Evolutionary conservation across 2,329 filamentous ascomycete species (phyloP), one percentile per base, ranked within the genome.

Genomic region (Colletotrichum eremochloae): DNA sequence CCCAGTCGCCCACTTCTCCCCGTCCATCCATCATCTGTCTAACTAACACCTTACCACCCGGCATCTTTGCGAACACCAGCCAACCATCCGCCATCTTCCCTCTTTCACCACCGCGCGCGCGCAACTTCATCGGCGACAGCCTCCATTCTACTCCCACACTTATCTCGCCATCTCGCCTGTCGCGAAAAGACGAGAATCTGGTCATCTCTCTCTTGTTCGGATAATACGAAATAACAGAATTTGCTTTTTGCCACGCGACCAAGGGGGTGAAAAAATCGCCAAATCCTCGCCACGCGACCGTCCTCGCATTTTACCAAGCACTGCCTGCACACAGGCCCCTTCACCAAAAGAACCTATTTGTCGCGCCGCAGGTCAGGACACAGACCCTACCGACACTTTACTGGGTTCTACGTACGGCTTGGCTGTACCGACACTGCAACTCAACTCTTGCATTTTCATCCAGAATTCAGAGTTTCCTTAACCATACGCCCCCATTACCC

Each of bases 21-120:
- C 70, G 67, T 65, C 70, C 70, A 72, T 64, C 67, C 69, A 68
- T 72, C 69, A 72, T 36, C 57, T 46, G 31, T 62, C 55, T 24
- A 66, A 52, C 55, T 24, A 66, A 52, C 48, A 50, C 58, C 58
- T 63, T 71, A 66, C 55, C 67, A 63, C 64, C 38, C 70, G 60
- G 40, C 70, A 62, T 66, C 67, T 71, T 63, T 74, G 68, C 68
- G 46, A 64, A 68, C 64, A 40, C 65, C 72, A 72, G 65, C 72
- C 72, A 74, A 74, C 72, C 68, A 74, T 68, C 72, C 72, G 60
- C 61, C 68, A 74, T 74, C 61, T 68, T 74, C 64, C 68, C 72
- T 74, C 68, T 63, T 67, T 72, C 72, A 67, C 68, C 63, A 67
- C 33, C 71, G 63, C 63, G 52, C 65, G 36, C 68, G 68, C 63